Conservation (phyloP, 2,329 filamentous ascomycete genomes). For the Talaromyces sp. region DNA sequence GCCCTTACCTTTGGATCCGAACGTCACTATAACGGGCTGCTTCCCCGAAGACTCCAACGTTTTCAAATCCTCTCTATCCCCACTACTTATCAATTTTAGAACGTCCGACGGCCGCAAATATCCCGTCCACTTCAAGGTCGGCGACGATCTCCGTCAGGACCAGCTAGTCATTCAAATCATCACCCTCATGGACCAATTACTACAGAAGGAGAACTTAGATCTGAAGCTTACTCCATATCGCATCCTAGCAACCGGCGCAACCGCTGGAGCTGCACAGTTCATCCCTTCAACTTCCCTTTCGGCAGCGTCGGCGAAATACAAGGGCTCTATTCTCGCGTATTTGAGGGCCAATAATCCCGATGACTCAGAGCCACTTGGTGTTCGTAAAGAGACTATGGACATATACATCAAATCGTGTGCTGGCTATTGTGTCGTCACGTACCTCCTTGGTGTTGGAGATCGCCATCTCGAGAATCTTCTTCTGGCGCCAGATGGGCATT, state of each 20-base stretch:
- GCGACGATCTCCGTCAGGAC: slow-evolving; percentile 92
- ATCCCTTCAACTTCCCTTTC: slow-evolving; percentile 81
- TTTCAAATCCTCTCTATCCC: slow-evolving; percentile 91
- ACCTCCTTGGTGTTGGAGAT: slow-evolving; percentile 92
- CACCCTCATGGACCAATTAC: slow-evolving; percentile 90
- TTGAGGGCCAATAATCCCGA: slow-evolving; percentile 87
- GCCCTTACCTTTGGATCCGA: slow-evolving; percentile 82
- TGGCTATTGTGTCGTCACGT: slow-evolving; percentile 97
- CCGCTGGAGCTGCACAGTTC: slow-evolving; percentile 88
- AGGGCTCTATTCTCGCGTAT: slow-evolving; percentile 71
- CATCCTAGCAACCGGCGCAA: slow-evolving; percentile 86
- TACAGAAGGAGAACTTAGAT: slow-evolving; percentile 94
- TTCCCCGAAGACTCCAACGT: slow-evolving; percentile 80
- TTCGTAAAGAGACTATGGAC: slow-evolving; percentile 88
- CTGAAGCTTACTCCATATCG: slow-evolving; percentile 93
- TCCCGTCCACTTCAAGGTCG: slow-evolving; percentile 93
- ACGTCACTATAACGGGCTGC: slow-evolving; percentile 70
- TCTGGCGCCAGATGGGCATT: slow-evolving; percentile 81
- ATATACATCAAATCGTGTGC: slow-evolving; percentile 94
- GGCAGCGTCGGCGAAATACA: slow-evolving; percentile 76
- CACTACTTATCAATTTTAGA: slow-evolving; percentile 85
- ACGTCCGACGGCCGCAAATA: slow-evolving; percentile 73
- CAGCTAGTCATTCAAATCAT: slow-evolving; percentile 97
- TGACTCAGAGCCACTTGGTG: slow-evolving; percentile 69
- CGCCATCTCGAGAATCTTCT: slow-evolving; percentile 93